phyloP scores from a whole-genome alignment of 495 filamentous ascomycete species.

The Entonaema liquescens region DNA sequence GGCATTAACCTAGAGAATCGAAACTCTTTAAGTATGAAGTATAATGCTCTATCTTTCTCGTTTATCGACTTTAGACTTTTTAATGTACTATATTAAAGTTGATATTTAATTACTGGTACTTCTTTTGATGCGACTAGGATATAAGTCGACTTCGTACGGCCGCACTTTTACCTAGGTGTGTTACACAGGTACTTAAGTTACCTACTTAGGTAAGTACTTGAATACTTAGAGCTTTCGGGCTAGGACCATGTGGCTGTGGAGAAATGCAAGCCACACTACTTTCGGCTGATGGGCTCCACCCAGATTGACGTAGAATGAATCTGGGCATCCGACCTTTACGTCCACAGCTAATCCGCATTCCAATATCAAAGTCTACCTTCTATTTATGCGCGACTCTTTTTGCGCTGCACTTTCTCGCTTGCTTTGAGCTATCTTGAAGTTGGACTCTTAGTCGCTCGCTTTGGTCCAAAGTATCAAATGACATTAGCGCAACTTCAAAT shows the following conservation, averaged over 20 bases:
- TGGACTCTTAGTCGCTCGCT: background rate
- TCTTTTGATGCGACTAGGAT: too few species aligned
- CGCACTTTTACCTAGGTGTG: too few species aligned
- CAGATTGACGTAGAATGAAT: constrained; percentile 28
- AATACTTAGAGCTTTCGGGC: too few species aligned
- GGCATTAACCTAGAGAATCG: too few species aligned
- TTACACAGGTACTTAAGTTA: too few species aligned
- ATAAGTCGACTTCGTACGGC: too few species aligned
- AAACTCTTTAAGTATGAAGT: too few species aligned
- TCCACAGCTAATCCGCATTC: constrained; percentile 33
- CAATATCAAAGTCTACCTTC: constrained; percentile 12
- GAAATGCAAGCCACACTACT: constrained; percentile 28
- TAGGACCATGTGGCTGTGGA: constrained; percentile 16
- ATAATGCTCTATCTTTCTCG: too few species aligned
- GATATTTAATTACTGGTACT: too few species aligned
- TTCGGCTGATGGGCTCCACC: constrained; percentile 17
- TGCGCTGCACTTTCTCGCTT: constrained; percentile 14
- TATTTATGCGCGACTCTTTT: constrained; percentile 5
- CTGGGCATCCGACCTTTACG: constrained; percentile 11
- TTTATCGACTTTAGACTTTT: too few species aligned
- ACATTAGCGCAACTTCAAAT: background rate
- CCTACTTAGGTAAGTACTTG: too few species aligned
- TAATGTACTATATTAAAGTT: too few species aligned
- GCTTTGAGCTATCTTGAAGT: background rate
- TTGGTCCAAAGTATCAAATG: constrained; percentile 2